Evolutionary conservation across 2,329 filamentous ascomycete genomes (phyloP).

Genomic region (Stromatinia cepivora): DNA sequence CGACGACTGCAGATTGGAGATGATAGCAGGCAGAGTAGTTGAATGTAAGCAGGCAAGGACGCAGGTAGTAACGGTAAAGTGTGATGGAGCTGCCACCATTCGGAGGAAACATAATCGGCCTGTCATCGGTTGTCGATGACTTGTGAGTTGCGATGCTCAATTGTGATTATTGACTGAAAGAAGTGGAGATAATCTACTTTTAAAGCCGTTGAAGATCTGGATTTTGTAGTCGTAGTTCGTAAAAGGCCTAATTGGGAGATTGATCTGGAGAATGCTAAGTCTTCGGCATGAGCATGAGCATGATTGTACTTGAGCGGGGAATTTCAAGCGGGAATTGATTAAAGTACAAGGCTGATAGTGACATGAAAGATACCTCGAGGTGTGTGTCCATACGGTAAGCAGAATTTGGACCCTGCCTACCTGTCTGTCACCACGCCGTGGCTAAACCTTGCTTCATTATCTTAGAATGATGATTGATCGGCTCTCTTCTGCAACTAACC

Average conservation of each 20-base stretch:
- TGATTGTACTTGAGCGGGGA: not conserved
- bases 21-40: constrained; percentile 11
- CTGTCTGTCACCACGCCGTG: not conserved
- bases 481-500: constrained; percentile 11
- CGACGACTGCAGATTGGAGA: constrained; percentile 4
- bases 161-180: not conserved
- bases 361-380: not conserved
- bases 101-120: not conserved
- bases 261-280: not conserved
- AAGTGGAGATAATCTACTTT: not conserved
- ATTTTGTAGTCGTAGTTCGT: not conserved
- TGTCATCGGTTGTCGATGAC: not conserved
- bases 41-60: not conserved
- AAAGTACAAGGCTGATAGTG: not conserved
- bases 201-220: not conserved
- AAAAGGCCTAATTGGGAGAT: not conserved
- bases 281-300: not conserved
- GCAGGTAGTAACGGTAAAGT: not conserved
- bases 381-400: not conserved
- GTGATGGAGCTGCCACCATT: constrained; percentile 1
- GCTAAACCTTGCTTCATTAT: not conserved
- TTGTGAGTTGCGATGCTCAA: constrained; percentile 9
- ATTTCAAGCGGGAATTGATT: not conserved
- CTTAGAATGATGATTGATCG: constrained; percentile 1
- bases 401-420: constrained; percentile 2